Evolutionary conservation across 2,329 filamentous ascomycete genomes (phyloP), one percentile per base, ranked within the genome.

Genomic region (Diaporthe amygdali): DNA sequence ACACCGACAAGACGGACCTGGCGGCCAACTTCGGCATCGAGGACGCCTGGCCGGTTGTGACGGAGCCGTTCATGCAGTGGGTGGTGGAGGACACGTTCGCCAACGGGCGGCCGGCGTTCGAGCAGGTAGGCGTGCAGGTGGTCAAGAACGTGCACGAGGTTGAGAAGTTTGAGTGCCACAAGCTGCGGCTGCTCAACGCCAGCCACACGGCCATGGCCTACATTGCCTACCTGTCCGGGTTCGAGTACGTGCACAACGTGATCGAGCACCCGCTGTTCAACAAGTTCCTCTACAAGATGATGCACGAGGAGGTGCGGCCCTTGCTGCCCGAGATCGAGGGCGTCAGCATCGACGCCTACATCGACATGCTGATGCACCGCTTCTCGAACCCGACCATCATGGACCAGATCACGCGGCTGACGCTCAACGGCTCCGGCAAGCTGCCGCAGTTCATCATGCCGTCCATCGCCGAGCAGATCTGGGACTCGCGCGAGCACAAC

Each of bases 1-100:
- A 80, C 17, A 76, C 76, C 69, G 86, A 88, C 78, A 87, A 85
- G 73, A 75, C 74, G 55, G 78, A 80, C 9, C 82, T 88, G 15
- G 82, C 84, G 0, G 78, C 83, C 9, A 73, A 78, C 41, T 87
- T 87, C 66, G 84, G 81, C 71, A 83, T 88, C 61, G 79, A 86
- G 74, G 86, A 88, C 74, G 76, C 80, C 5, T 88, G 86, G 86
- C 86, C 86, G 0, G 86, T 88, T 7, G 86, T 88, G 25, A 88
- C 86, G 0, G 86, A 88, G 81, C 86, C 86, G 47, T 88, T 88
- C 71, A 87, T 84, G 82, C 86, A 88, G 79, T 87, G 86, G 86
- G 86, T 88, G 2, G 80, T 88, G 63, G 86, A 88, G 78, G 86
- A 88, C 79, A 79, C 84, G 70, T 88, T 88, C 77, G 79, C 75